Conservation (phyloP, 2,329 filamentous ascomycete species). For the Penicillium sp. region DNA sequence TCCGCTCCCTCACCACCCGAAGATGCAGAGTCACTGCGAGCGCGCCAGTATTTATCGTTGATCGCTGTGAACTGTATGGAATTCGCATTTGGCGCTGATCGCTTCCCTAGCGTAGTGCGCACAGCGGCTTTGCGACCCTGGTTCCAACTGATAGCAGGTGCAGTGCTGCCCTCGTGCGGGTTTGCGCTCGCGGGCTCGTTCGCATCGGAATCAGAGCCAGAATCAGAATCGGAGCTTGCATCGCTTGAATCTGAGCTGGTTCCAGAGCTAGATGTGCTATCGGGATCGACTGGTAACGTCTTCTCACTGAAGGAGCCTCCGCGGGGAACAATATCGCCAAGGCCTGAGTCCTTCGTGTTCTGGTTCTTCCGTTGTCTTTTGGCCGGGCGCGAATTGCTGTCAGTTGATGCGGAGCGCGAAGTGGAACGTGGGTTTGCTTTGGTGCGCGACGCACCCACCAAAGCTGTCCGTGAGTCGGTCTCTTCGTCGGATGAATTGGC, state of each 20-base stretch:
- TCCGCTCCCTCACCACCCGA: slow-evolving; percentile 11
- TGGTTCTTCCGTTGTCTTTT: slow-evolving; percentile 32
- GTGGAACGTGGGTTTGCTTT: slow-evolving; percentile 25
- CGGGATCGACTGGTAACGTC: slow-evolving; percentile 35
- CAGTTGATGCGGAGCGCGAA: slow-evolving; percentile 23
- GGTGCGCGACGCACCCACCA: slow-evolving; percentile 42
- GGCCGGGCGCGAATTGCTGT: slow-evolving; percentile 24
- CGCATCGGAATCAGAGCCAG: slow-evolving; percentile 9
- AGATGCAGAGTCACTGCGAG: slow-evolving; percentile 36
- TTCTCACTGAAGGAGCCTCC: slow-evolving; percentile 37
- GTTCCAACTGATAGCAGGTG: slow-evolving; percentile 47
- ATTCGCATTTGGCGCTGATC: slow-evolving; percentile 19
- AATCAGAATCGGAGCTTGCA: slow-evolving; percentile 7
- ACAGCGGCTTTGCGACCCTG: slow-evolving; percentile 43
- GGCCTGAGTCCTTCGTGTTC: slow-evolving; percentile 23
- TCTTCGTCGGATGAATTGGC: slow-evolving; percentile 31
- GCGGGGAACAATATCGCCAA: slow-evolving; percentile 40
- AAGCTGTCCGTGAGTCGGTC: slow-evolving; percentile 50
- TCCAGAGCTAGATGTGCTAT: slow-evolving; percentile 33
- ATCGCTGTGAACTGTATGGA: slow-evolving; percentile 33
- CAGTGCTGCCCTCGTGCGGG: slow-evolving; percentile 25
- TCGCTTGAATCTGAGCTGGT: slow-evolving; percentile 18
- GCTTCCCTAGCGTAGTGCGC: slow-evolving; percentile 43
- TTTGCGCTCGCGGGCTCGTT: slow-evolving; percentile 16
- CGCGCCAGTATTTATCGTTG: slow-evolving; percentile 41